Evolutionary conservation across 495 filamentous ascomycete genomes (phyloP).

Genomic region (Aspergillus biplanus): DNA sequence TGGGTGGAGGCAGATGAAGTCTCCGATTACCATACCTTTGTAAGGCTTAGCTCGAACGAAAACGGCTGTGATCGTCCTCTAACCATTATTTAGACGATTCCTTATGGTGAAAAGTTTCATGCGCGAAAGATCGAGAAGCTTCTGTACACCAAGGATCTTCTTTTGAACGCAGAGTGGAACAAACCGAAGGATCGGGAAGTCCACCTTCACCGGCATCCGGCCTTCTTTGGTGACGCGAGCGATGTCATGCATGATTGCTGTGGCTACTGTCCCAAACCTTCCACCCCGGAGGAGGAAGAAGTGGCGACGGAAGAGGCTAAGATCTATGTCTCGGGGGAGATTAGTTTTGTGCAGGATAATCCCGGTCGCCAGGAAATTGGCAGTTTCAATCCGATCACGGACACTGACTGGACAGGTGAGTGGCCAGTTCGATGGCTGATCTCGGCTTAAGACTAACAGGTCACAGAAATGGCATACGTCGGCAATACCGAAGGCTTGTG

Average conservation of each 20-base stretch:
- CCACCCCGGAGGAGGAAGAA: conserved; percentile 69
- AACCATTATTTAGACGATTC: conserved; percentile 54
- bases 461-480: conserved; percentile 66
- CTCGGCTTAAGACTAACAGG: background rate
- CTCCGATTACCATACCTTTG: conserved; percentile 75
- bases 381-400: conserved; percentile 77
- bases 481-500: conserved; percentile 72
- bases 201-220: conserved; percentile 78
- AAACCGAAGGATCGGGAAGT: conserved; percentile 68
- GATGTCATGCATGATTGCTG: conserved; percentile 81
- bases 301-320: conserved; percentile 70
- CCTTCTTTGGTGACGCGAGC: conserved; percentile 66
- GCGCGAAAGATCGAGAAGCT: conserved; percentile 77
- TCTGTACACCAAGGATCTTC: conserved; percentile 74
- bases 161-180: conserved; percentile 90
- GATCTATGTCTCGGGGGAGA: conserved; percentile 69
- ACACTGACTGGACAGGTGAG: conserved; percentile 81
- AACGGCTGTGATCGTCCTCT: background rate
- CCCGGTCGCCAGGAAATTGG: conserved; percentile 75
- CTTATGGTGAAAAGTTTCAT: conserved; percentile 71
- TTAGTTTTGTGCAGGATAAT: conserved; percentile 76
- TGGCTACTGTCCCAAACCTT: conserved; percentile 69
- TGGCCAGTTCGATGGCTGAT: conserved; percentile 13
- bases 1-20: conserved; percentile 76
- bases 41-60: conserved; percentile 17